Evolutionary conservation across 2,329 filamentous ascomycete genomes (phyloP).

Genomic region (Emydomyces testavorans): DNA sequence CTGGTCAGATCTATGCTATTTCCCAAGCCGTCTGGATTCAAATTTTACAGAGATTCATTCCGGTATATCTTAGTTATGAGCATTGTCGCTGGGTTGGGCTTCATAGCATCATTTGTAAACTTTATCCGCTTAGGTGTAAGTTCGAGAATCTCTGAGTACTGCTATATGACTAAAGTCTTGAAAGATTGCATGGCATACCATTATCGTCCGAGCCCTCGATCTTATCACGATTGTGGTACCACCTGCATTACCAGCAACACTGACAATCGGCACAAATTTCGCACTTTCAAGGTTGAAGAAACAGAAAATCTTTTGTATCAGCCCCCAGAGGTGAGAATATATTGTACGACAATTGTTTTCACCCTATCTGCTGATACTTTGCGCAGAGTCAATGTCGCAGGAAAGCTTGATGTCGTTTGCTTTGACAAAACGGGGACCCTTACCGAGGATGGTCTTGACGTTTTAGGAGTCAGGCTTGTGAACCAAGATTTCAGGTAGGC

Average conservation of each 20-base stretch:
- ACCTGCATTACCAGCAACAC: conserved; percentile 81
- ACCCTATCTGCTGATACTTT: conserved; percentile 7
- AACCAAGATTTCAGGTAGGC: conserved; percentile 43
- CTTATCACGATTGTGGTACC: conserved; percentile 96
- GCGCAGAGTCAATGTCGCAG: conserved; percentile 75
- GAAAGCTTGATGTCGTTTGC: conserved; percentile 73
- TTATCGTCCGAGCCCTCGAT: conserved; percentile 83
- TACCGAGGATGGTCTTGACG: conserved; percentile 75
- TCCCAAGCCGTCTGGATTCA: conserved; percentile 95
- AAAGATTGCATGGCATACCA: conserved; percentile 70
- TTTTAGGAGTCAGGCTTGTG: conserved; percentile 75
- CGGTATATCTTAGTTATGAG: conserved; percentile 97
- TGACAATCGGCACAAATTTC: conserved; percentile 95
- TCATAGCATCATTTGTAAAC: conserved; percentile 83
- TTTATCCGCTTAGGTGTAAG: conserved; percentile 64
- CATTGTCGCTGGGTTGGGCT: conserved; percentile 70
- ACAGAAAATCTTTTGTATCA: conserved; percentile 94
- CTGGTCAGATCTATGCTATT: conserved; percentile 96
- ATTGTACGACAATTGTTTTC: not conserved
- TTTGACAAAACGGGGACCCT: conserved; percentile 86
- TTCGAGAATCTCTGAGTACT: conserved; percentile 1
- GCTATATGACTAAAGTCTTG: conserved; percentile 17
- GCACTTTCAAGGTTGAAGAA: conserved; percentile 74
- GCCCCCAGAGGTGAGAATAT: conserved; percentile 55
- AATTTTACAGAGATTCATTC: conserved; percentile 96